Base-by-base conservation (phyloP, 176 grass and related monocot species). In the Eleusine coracana region DNA sequence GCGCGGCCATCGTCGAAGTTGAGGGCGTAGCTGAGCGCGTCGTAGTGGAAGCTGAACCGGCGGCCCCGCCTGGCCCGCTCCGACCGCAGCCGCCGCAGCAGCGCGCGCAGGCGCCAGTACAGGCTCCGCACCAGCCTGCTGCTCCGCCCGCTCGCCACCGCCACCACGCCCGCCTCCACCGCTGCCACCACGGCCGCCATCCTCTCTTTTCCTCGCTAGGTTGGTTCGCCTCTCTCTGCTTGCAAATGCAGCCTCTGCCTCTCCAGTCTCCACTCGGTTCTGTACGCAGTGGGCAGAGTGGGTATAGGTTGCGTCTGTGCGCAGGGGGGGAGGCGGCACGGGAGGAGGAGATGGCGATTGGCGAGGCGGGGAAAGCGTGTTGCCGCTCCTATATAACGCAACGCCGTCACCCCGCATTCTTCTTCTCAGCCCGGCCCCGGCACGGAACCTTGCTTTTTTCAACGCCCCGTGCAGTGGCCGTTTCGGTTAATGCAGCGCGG, bases 11-110 rank as follows among this genome's bases (percentile, higher is more conserved):
- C 94, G 77, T 97, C 94, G 82, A 94, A 97, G 82, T 97, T 97
- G 80, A 97, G 94, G 20, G 94, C 91, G 77, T 97, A 94, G 91
- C 94, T 97, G 82, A 94, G 92, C 60, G 94, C 89, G 60, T 97
- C 94, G 81, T 97, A 97, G 81, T 94, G 94, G 87, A 88, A 97
- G 87, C 80, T 94, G 70, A 97, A 91, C 4, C 92, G 64, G 45
- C 80, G 80, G 31, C 80, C 86, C 13, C 85, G 82, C 70, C 84
- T 84, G 52, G 83, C 73, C 38, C 83, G 73, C 73, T 90, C 88
- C 68, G 79, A 86, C 73, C 81, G 83, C 59, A 87, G 87, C 49
- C 94, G 88, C 69, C 87, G 84, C 69, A 97, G 76, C 68, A 78
- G 76, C 21, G 89, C 89, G 52, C 92, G 86, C 5, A 97, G 85